Percentiles rank a stretch among this genome's conserved stretches.
These are phyloP conservation scores for Candida ovalis DNA, from an alignment of 805 yeast genomes.

Conservation along the genomic window DNA sequence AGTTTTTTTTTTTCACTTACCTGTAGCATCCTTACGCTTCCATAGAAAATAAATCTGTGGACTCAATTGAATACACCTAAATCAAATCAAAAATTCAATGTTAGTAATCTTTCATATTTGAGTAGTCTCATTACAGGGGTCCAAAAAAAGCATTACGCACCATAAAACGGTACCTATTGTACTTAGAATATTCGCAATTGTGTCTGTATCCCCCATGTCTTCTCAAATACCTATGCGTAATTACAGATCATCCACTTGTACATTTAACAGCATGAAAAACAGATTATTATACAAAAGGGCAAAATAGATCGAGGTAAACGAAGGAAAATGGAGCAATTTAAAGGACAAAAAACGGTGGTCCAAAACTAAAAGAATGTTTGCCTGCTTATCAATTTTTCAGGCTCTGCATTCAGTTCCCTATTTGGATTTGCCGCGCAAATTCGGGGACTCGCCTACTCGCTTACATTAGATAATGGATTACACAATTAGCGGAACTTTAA, in stretches of 20 bases:
- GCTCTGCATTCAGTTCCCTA: too few relatives aligned
- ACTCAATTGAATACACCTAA: conserved; percentile 71
- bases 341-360: too few relatives aligned
- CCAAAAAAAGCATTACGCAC: conserved; percentile 29
- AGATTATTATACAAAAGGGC: too few relatives aligned
- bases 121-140: background rate
- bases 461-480: background rate
- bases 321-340: too few relatives aligned
- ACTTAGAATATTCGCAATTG: conserved; percentile 72
- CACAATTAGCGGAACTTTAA: background rate
- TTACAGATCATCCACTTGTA: too few relatives aligned
- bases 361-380: background rate
- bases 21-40: conserved; percentile 75
- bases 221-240: too few relatives aligned
- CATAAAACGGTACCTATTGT: conserved; percentile 89
- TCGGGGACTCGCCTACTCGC: too few relatives aligned
- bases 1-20: background rate
- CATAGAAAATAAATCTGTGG: conserved; percentile 72
- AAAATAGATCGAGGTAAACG: too few relatives aligned
- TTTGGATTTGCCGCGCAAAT: too few relatives aligned
- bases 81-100: background rate
- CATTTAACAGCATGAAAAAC: too few relatives aligned
- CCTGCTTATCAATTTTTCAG: background rate
- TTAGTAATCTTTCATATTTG: too few relatives aligned
- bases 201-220: conserved; percentile 16